Evolutionary conservation across 2,329 filamentous ascomycete species (phyloP).

Genomic region (Xylaria sp.): DNA sequence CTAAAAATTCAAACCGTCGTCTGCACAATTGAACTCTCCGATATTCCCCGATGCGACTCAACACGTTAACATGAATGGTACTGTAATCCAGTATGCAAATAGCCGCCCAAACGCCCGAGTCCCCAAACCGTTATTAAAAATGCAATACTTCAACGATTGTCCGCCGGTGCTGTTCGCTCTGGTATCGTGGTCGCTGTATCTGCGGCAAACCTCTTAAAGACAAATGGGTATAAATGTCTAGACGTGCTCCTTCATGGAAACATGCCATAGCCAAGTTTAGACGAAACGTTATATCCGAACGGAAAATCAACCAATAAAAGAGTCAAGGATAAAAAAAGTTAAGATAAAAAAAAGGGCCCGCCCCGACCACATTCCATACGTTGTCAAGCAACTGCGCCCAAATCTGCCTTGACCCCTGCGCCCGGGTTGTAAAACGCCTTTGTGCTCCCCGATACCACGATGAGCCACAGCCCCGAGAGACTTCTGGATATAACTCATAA

Average conservation of each 20-base stretch:
- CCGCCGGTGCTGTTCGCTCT: conserved; percentile 7
- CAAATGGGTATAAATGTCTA: conserved; percentile 18
- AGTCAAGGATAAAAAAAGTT: not conserved
- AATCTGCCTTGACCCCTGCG: conserved; percentile 10
- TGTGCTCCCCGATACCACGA: not conserved
- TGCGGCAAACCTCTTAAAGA: not conserved
- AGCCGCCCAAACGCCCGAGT: conserved; percentile 13
- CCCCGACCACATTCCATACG: not conserved
- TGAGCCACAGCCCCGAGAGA: not conserved
- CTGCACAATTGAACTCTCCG: not conserved
- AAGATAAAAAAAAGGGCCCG: not conserved
- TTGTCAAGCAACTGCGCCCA: not conserved
- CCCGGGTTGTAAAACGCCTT: conserved; percentile 17
- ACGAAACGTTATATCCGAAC: not conserved
- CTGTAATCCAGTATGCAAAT: conserved; percentile 14
- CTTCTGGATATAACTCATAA: conserved; percentile 5
- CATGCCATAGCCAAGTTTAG: not conserved
- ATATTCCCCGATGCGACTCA: not conserved
- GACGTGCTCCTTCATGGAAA: conserved; percentile 21
- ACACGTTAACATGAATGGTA: not conserved
- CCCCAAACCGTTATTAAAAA: not conserved
- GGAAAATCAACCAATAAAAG: not conserved
- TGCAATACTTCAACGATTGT: conserved; percentile 9
- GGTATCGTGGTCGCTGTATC: conserved; percentile 19
- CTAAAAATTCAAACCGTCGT: conserved; percentile 10